Conservation (phyloP, 1,139 yeast genomes). For the Blastobotrys elegans region DNA sequence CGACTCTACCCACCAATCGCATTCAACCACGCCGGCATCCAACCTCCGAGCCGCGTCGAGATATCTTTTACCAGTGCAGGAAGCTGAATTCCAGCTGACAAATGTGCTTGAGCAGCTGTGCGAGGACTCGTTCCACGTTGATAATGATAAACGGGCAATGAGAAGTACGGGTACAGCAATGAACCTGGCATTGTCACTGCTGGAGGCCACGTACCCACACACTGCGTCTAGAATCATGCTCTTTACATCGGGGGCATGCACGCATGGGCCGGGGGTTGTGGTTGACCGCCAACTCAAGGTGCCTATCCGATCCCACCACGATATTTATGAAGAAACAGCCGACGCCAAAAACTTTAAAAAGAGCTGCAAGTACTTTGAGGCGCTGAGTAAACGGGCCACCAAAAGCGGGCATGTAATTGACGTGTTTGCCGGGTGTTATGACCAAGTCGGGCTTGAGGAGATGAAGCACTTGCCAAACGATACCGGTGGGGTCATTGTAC, state of each 20-base stretch:
- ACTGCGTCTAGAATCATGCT: constrained; percentile 59
- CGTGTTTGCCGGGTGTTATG: constrained; percentile 92
- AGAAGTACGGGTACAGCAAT: constrained; percentile 67
- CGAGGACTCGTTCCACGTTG: constrained; percentile 50
- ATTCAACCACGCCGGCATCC: constrained; percentile 9
- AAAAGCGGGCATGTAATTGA: constrained; percentile 79
- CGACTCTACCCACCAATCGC: constrained; percentile 39
- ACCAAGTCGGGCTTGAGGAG: constrained; percentile 92
- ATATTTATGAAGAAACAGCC: constrained; percentile 57
- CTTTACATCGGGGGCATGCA: constrained; percentile 81
- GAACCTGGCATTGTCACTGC: constrained; percentile 51
- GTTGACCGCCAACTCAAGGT: constrained; percentile 83
- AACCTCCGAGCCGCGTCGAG: constrained; percentile 23
- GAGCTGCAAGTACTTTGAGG: constrained; percentile 76
- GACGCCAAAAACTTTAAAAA: constrained; percentile 83
- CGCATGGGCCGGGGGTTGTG: constrained; percentile 82
- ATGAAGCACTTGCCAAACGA: constrained; percentile 78
- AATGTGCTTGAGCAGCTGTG: constrained; percentile 49
- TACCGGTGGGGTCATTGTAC: constrained; percentile 84
- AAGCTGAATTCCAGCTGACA: constrained; percentile 54
- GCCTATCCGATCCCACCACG: constrained; percentile 92
- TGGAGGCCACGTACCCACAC: constrained; percentile 44
- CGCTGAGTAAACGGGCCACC: constrained; percentile 62
- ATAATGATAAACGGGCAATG: constrained; percentile 43
- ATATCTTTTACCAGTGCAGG: constrained; percentile 33